phyloP scores from a whole-genome alignment of 352 stramenopile species.

The Globisporangium iwayamae region DNA sequence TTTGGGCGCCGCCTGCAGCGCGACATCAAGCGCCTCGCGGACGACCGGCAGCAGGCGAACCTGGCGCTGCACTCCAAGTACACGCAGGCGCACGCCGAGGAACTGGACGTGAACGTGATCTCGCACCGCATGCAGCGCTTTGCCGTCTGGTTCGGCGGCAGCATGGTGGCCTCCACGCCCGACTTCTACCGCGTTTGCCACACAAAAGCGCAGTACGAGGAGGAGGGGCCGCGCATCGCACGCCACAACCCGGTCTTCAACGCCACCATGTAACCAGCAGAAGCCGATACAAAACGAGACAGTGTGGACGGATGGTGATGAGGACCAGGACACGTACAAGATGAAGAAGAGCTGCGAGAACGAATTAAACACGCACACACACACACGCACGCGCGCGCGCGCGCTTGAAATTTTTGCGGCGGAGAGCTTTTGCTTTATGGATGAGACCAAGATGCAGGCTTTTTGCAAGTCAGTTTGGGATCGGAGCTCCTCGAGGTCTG shows the following conservation, averaged over 20 bases:
- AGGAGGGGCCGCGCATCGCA: conserved; percentile 93
- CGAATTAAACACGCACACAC: conserved; percentile 1
- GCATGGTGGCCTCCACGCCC: conserved; percentile 92
- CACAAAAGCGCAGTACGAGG: conserved; percentile 96
- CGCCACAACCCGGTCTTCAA: conserved; percentile 95
- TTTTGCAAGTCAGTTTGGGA: not conserved
- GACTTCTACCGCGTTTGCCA: conserved; percentile 95
- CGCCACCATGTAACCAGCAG: conserved; percentile 82
- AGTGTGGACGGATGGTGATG: not conserved
- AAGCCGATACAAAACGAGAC: not conserved
- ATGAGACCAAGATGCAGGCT: not conserved
- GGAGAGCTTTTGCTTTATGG: not conserved
- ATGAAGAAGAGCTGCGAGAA: not conserved
- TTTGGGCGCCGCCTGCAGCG: conserved; percentile 92
- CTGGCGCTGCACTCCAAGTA: conserved; percentile 70
- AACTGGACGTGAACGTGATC: conserved; percentile 93
- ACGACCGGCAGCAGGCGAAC: conserved; percentile 90
- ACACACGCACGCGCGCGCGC: too few species aligned
- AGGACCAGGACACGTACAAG: not conserved
- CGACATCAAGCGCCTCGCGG: conserved; percentile 93
- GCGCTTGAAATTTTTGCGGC: not conserved
- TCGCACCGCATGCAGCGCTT: conserved; percentile 93
- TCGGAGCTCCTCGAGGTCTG: not conserved
- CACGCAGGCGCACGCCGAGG: conserved; percentile 59
- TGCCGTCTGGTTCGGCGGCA: conserved; percentile 94